Percentiles rank a stretch among this genome's conserved stretches.
phyloP scores from a whole-genome alignment of 2,329 filamentous ascomycete genomes.

The Calcarisporium arbuscula region DNA sequence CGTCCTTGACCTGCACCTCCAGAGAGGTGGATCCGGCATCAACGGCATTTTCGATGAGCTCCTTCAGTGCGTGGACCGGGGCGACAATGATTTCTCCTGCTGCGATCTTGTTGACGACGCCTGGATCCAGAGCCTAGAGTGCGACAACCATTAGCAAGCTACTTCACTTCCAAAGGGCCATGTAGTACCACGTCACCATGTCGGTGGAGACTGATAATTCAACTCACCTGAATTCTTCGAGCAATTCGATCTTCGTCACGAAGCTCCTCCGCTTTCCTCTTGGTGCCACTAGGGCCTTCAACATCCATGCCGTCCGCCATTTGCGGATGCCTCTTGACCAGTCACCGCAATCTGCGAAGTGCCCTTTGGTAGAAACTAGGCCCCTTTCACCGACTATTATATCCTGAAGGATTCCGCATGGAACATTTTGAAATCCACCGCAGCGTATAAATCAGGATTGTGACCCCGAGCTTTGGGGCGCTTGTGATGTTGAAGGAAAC shows the following conservation, averaged over 20 bases:
- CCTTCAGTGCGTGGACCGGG: slow-evolving; percentile 91
- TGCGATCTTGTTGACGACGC: slow-evolving; percentile 97
- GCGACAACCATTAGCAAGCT: no score
- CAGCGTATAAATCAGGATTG: no score
- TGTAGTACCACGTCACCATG: no score
- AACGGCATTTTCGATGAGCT: slow-evolving; percentile 93
- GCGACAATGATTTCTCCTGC: slow-evolving; percentile 98
- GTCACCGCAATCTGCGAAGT: no score
- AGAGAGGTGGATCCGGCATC: slow-evolving; percentile 92
- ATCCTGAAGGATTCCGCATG: no score
- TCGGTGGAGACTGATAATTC: neutral
- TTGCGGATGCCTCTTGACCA: no score
- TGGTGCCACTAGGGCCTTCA: slow-evolving; percentile 33
- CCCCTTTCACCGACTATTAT: no score
- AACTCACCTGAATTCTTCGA: slow-evolving; percentile 43
- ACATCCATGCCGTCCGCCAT: slow-evolving; percentile 40
- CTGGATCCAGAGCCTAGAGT: slow-evolving; percentile 70
- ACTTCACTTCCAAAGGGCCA: no score
- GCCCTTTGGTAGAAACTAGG: no score
- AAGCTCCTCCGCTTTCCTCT: slow-evolving; percentile 41
- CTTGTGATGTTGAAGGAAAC: no score
- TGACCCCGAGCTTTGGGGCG: no score
- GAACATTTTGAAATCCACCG: no score
- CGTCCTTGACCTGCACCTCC: slow-evolving; percentile 90
- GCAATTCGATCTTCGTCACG: slow-evolving; percentile 31